Percentiles rank a stretch among this genome's conserved stretches.
These are phyloP conservation scores for Cinchona pubescens DNA, from an alignment of 257 asterid species.

Conservation along the genomic window DNA sequence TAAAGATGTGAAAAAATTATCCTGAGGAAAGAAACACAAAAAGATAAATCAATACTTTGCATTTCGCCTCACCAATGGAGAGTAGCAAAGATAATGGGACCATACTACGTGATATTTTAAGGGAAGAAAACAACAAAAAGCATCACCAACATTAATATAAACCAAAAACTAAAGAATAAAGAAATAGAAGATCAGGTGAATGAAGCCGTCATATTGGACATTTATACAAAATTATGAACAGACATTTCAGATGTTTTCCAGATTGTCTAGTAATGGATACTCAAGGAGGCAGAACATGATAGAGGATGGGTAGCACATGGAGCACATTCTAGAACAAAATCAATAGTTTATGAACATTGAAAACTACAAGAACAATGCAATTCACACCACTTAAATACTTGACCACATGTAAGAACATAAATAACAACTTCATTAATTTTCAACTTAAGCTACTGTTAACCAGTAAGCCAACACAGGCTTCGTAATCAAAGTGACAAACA, in stretches of 20 bases:
- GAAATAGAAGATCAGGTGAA: background rate
- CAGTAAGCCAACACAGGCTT: too few species aligned
- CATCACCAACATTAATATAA: background rate
- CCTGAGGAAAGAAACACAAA: slow-evolving; percentile 37
- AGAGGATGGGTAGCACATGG: background rate
- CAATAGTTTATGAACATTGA: background rate
- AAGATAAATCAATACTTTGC: background rate
- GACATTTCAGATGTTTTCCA: background rate
- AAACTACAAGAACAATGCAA: background rate
- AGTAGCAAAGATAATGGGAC: background rate
- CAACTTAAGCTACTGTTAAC: too few species aligned
- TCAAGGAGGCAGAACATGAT: background rate
- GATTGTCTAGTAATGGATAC: background rate
- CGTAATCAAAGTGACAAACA: too few species aligned
- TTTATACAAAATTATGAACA: background rate
- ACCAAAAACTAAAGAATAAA: background rate
- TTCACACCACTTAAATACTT: too few species aligned
- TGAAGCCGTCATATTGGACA: background rate
- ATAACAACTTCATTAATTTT: too few species aligned
- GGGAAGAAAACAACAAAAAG: background rate
- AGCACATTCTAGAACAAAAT: background rate
- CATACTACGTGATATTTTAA: background rate
- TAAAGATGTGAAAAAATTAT: slow-evolving; percentile 83
- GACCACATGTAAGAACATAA: background rate
- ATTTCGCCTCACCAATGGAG: background rate